These are phyloP conservation scores for Alternaria triticina DNA, from an alignment of 2,329 filamentous ascomycete genomes.

Conservation along the genomic window DNA sequence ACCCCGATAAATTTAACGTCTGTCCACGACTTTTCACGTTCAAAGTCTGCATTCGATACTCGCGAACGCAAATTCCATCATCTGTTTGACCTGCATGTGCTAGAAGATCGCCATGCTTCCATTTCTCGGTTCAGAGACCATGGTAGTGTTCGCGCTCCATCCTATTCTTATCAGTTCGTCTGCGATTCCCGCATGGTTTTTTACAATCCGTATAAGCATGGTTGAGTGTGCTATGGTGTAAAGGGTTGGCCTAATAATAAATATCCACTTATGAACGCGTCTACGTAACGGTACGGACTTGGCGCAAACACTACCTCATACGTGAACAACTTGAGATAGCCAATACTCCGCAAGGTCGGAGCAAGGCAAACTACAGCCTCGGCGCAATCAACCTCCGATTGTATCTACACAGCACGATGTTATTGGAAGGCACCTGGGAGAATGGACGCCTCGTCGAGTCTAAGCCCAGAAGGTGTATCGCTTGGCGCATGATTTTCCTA, in stretches of 20 bases:
- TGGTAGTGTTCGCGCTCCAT: background rate
- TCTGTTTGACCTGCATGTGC: background rate
- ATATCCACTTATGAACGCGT: background rate
- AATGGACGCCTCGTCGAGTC: background rate
- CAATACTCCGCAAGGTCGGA: background rate
- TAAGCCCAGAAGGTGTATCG: background rate
- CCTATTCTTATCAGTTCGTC: background rate
- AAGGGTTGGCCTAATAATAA: background rate
- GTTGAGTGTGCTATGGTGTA: background rate
- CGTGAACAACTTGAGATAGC: background rate
- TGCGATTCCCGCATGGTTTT: background rate
- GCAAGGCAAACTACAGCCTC: background rate
- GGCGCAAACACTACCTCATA: background rate
- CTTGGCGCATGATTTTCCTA: background rate
- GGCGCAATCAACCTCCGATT: background rate
- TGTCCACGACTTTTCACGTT: background rate
- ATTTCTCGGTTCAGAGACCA: background rate
- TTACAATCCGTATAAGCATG: background rate
- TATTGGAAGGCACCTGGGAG: background rate
- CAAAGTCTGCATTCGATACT: background rate
- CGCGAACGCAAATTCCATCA: background rate
- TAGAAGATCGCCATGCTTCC: background rate
- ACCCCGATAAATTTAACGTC: background rate
- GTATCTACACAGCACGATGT: background rate
- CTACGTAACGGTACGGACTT: background rate